phyloP scores from a whole-genome alignment of 2,329 filamentous ascomycete genomes.

The Zasmidium angulare region DNA sequence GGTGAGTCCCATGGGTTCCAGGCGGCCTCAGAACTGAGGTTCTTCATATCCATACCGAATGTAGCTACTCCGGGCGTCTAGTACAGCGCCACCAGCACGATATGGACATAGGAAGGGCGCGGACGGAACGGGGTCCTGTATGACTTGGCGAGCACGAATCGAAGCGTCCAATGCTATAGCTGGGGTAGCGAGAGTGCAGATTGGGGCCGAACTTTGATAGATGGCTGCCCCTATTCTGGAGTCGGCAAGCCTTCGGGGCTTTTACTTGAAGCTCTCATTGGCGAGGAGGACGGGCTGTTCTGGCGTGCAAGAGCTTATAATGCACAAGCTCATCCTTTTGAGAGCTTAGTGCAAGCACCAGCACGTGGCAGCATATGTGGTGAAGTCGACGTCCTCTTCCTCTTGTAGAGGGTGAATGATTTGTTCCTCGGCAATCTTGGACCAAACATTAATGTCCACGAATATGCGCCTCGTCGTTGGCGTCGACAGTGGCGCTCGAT shows the following conservation, averaged over 20 bases:
- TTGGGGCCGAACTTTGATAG: neutral
- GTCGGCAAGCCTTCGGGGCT: neutral
- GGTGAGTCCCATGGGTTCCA: neutral
- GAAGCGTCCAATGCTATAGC: neutral
- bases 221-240: neutral
- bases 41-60: neutral
- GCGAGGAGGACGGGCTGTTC: neutral
- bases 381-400: too few species aligned
- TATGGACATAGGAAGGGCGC: neutral
- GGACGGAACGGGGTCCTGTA: neutral
- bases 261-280: neutral
- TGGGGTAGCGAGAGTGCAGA: neutral
- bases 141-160: neutral
- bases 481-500: too few species aligned
- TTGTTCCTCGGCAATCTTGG: too few species aligned
- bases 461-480: too few species aligned
- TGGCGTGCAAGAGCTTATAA: neutral
- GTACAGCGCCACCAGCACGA: neutral
- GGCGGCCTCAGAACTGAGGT: neutral
- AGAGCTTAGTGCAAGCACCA: neutral
- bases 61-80: neutral
- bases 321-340: neutral
- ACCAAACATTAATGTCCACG: too few species aligned
- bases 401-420: too few species aligned
- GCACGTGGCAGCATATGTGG: neutral